These are phyloP conservation scores for Salix arbutifolia DNA, from an alignment of 345 rosid genomes.

Conservation along the genomic window DNA sequence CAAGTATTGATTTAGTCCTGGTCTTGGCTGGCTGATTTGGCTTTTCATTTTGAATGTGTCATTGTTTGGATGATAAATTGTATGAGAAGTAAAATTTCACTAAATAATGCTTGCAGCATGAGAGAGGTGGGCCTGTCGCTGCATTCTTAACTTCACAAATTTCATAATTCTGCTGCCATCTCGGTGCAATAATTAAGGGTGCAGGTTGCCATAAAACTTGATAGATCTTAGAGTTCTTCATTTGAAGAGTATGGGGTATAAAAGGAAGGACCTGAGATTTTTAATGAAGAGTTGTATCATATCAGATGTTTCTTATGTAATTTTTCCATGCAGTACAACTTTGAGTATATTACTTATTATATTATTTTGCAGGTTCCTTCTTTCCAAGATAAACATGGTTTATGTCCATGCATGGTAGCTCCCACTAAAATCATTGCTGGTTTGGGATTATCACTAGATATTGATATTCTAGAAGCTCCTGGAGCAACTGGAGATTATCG, in stretches of 20 bases:
- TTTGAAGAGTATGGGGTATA: not conserved
- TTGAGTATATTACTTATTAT: not conserved
- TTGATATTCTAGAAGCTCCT: conserved; percentile 90
- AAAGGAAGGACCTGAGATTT: not conserved
- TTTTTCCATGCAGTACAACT: not conserved
- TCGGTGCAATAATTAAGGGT: conserved; percentile 1
- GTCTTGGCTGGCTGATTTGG: not conserved
- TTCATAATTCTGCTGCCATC: not conserved
- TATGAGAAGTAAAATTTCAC: not conserved
- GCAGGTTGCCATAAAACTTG: not conserved
- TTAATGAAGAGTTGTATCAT: not conserved
- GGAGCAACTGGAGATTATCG: conserved; percentile 94
- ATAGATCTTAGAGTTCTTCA: not conserved
- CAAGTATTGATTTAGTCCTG: not conserved
- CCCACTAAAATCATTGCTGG: conserved; percentile 98
- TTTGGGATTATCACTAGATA: conserved; percentile 80
- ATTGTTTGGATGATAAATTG: not conserved
- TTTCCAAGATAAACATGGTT: conserved; percentile 68
- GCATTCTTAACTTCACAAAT: not conserved
- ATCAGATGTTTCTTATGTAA: not conserved
- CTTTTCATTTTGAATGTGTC: not conserved
- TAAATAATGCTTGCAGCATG: not conserved
- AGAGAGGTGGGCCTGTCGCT: not conserved
- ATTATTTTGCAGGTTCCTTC: conserved; percentile 54
- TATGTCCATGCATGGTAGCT: conserved; percentile 97